A percentile compares a stretch with the other conserved stretches of the same genome.
Evolutionary conservation across 2,329 filamentous ascomycete genomes (phyloP).

Genomic region (Helminthosporium solani): DNA sequence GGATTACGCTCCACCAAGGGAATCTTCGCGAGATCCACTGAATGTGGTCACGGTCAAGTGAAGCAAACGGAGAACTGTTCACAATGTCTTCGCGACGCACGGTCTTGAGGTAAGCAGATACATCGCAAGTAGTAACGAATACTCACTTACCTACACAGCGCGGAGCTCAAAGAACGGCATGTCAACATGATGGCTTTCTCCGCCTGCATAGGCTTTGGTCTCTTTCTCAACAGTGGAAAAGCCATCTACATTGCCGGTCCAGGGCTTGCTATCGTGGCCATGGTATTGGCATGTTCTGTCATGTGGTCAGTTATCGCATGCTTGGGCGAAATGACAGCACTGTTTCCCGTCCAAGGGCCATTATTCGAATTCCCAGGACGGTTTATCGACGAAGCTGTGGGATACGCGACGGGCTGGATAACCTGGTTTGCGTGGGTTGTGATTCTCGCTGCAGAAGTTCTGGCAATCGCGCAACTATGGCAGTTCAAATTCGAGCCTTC

Average conservation of each 20-base stretch:
- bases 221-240: constrained; percentile 42
- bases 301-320: constrained; percentile 43
- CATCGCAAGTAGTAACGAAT: not conserved
- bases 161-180: constrained; percentile 30
- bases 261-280: constrained; percentile 39
- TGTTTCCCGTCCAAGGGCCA: constrained; percentile 85
- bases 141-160: constrained; percentile 10
- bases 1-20: too few relatives aligned
- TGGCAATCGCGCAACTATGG: constrained; percentile 45
- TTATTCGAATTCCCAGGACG: constrained; percentile 88
- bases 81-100: constrained; percentile 28
- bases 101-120: constrained; percentile 20
- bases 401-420: constrained; percentile 49
- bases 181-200: constrained; percentile 44
- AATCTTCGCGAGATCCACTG: constrained; percentile 1
- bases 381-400: constrained; percentile 67
- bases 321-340: constrained; percentile 82
- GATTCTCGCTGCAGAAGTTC: constrained; percentile 59
- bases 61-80: constrained; percentile 3
- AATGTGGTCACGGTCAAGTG: constrained; percentile 7
- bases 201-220: constrained; percentile 39
- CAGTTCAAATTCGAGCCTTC: constrained; percentile 42
- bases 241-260: constrained; percentile 43
- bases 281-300: constrained; percentile 38
- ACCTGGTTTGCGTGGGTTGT: constrained; percentile 79